Conservation (phyloP, 2,329 filamentous ascomycete species). For the Calonectria leucothoes region DNA sequence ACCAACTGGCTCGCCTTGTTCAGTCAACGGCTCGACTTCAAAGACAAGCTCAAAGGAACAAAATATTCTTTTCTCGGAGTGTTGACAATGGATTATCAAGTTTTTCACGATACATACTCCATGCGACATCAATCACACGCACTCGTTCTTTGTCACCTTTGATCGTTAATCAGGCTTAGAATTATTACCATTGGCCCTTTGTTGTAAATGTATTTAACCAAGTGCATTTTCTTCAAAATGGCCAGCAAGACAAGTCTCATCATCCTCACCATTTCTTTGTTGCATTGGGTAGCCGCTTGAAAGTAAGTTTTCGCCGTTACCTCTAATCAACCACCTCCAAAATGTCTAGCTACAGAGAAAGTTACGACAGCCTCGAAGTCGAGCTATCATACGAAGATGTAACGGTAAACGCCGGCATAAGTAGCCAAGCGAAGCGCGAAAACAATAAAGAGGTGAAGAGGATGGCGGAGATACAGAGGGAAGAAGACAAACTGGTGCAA, state of each 20-base stretch:
- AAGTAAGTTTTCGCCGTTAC: too few species aligned
- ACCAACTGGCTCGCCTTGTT: background rate
- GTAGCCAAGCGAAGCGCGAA: background rate
- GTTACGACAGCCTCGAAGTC: background rate
- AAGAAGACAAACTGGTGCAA: background rate
- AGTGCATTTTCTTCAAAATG: background rate
- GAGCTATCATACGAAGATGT: background rate
- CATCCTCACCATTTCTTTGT: background rate
- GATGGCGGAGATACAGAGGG: background rate
- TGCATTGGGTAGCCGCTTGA: background rate
- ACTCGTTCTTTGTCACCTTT: background rate
- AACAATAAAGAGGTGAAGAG: background rate
- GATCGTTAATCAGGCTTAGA: background rate
- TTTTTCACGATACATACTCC: background rate
- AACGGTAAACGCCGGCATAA: background rate
- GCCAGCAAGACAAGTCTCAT: background rate
- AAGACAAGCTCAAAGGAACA: background rate
- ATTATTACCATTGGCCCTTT: background rate
- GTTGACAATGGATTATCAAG: background rate
- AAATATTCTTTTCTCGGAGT: background rate
- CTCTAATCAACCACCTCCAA: background rate
- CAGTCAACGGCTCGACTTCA: background rate
- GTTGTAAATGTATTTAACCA: background rate
- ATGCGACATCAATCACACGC: background rate
- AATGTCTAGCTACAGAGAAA: background rate